Evolutionary conservation across 139 green algal species (phyloP).

Genomic region (Tetraselmis chui): DNA sequence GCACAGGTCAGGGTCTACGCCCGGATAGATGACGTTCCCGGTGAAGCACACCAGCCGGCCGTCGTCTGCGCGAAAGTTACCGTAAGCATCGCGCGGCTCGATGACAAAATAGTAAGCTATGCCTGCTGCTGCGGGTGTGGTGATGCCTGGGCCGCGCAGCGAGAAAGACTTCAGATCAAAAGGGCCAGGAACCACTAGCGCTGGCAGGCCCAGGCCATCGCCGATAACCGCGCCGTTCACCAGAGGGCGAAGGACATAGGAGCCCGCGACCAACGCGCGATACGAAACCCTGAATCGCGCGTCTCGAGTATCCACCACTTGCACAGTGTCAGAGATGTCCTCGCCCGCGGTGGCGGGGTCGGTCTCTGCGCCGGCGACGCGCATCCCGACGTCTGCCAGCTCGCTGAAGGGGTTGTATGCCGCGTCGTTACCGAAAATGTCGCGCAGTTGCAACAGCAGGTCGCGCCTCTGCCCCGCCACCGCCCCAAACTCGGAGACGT

Average conservation of each 20-base stretch:
- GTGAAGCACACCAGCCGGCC: neutral
- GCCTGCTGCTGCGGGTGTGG: neutral
- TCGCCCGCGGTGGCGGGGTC: neutral
- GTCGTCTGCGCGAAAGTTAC: slow-evolving; percentile 8
- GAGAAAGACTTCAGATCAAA: slow-evolving; percentile 1
- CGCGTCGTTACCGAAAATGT: slow-evolving; percentile 12
- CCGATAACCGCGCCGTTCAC: slow-evolving; percentile 1
- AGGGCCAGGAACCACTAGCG: neutral
- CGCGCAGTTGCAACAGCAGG: slow-evolving; percentile 9
- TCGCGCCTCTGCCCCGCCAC: neutral
- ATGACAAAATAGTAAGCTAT: slow-evolving; percentile 12
- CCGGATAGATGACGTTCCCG: neutral
- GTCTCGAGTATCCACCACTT: neutral
- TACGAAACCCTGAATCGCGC: slow-evolving; percentile 14
- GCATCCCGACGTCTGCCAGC: neutral
- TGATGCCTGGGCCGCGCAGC: slow-evolving; percentile 6
- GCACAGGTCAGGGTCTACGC: neutral
- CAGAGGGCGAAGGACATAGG: neutral
- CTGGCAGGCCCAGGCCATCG: neutral
- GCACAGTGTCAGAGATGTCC: neutral
- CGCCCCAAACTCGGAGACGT: too few relatives aligned
- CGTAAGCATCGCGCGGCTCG: slow-evolving; percentile 6
- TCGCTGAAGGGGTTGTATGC: neutral
- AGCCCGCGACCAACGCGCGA: neutral
- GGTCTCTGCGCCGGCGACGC: neutral